Percentiles rank a stretch among this genome's conserved stretches.
These are phyloP conservation scores for Ligustrum vulgare DNA, from an alignment of 257 asterid genomes.

Conservation along the genomic window DNA sequence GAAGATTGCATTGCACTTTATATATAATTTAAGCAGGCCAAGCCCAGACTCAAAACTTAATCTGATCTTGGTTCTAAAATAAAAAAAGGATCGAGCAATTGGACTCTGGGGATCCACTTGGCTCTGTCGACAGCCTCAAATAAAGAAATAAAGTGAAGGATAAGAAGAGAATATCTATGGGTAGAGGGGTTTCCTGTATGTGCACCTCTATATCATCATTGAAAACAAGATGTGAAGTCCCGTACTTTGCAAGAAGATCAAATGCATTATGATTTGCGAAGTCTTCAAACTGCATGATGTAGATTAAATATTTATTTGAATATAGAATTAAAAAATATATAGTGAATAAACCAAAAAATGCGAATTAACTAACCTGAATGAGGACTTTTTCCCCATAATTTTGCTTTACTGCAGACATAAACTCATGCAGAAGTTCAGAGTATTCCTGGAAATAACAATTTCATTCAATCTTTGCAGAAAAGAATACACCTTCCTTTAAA, in stretches of 20 bases:
- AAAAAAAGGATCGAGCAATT: background rate
- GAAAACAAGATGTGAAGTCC: constrained; percentile 86
- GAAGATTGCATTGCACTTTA: background rate
- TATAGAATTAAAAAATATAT: constrained; percentile 16
- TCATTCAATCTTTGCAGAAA: constrained; percentile 11
- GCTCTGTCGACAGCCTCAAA: background rate
- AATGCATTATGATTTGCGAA: constrained; percentile 98
- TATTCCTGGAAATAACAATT: constrained; percentile 60
- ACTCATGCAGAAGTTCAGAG: constrained; percentile 78
- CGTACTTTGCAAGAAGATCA: constrained; percentile 88
- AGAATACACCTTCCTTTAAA: constrained; percentile 3
- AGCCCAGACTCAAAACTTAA: background rate
- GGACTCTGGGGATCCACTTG: background rate
- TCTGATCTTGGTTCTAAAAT: background rate
- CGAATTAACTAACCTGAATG: constrained; percentile 55
- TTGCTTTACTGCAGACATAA: constrained; percentile 89
- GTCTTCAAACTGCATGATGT: constrained; percentile 77
- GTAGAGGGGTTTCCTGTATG: background rate
- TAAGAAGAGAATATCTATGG: background rate
- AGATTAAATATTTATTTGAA: constrained; percentile 14
- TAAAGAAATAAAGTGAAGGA: background rate
- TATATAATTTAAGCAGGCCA: background rate
- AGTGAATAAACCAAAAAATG: constrained; percentile 1
- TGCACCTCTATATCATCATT: constrained; percentile 93
- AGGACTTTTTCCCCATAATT: constrained; percentile 94